These are phyloP conservation scores for Nemania sp. DNA, from an alignment of 2,329 filamentous ascomycete species.

Conservation along the genomic window DNA sequence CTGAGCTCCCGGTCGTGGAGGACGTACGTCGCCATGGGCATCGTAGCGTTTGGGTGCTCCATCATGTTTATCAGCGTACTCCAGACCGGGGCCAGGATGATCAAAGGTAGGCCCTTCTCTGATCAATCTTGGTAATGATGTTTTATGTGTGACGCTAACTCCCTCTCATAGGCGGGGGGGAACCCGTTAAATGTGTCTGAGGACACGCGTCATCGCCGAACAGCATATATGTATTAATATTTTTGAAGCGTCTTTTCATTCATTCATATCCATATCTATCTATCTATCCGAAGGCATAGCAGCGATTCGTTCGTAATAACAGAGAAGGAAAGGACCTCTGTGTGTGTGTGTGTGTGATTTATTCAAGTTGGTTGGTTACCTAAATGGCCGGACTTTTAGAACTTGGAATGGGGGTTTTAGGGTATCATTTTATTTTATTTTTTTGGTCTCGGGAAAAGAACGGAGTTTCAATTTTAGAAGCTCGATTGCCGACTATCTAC, in stretches of 20 bases:
- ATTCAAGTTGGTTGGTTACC: too few species aligned
- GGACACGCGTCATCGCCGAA: constrained; percentile 17
- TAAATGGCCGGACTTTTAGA: not conserved
- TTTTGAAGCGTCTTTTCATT: constrained; percentile 10
- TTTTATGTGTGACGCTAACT: constrained; percentile 20
- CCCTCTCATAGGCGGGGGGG: constrained; percentile 35
- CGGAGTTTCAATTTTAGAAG: not conserved
- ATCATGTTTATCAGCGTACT: constrained; percentile 84
- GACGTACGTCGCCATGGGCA: constrained; percentile 71
- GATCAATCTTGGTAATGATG: not conserved
- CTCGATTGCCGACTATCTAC: too few species aligned
- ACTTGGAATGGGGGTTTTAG: too few species aligned
- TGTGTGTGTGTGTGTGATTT: too few species aligned
- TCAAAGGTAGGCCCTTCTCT: constrained; percentile 47
- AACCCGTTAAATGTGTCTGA: constrained; percentile 39
- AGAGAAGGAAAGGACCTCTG: not conserved
- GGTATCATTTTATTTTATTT: too few species aligned
- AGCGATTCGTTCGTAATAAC: constrained; percentile 4
- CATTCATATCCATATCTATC: not conserved
- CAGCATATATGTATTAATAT: constrained; percentile 19
- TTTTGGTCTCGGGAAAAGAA: not conserved
- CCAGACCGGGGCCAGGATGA: constrained; percentile 72
- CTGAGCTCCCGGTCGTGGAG: constrained; percentile 77
- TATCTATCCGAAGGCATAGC: not conserved
- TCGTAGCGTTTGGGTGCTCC: constrained; percentile 76